A percentile compares a stretch with the other conserved stretches of the same genome.
Conservation (phyloP, 495 filamentous ascomycete species). For the Neurospora sp. region DNA sequence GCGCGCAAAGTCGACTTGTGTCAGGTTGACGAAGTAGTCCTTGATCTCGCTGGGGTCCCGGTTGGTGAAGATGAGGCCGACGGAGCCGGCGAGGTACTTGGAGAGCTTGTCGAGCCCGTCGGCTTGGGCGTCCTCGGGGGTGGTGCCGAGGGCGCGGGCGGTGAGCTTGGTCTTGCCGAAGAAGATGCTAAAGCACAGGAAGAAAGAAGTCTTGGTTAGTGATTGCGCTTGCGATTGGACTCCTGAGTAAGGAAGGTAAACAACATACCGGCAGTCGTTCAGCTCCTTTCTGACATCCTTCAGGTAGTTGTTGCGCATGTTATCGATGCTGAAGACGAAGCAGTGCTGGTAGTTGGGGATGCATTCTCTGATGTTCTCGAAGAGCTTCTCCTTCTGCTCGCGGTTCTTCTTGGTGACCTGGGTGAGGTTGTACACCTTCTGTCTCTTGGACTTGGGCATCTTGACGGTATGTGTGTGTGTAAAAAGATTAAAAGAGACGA, state of each 20-base stretch:
- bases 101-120: slow-evolving; percentile 59
- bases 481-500: background rate
- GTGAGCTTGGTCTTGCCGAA: slow-evolving; percentile 99
- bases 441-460: slow-evolving; percentile 96
- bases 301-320: slow-evolving; percentile 97
- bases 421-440: slow-evolving; percentile 76
- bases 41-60: slow-evolving; percentile 52
- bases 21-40: slow-evolving; percentile 56
- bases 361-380: slow-evolving; percentile 76
- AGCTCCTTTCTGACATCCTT: slow-evolving; percentile 84
- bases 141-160: slow-evolving; percentile 76
- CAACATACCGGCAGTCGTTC: slow-evolving; percentile 64
- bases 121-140: slow-evolving; percentile 64
- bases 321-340: slow-evolving; percentile 88
- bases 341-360: slow-evolving; percentile 78
- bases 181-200: slow-evolving; percentile 49
- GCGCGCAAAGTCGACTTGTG: slow-evolving; percentile 74
- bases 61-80: slow-evolving; percentile 85
- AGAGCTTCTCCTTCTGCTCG: slow-evolving; percentile 80
- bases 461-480: slow-evolving; percentile 20
- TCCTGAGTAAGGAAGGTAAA: background rate
- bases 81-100: slow-evolving; percentile 64
- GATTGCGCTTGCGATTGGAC: too few species aligned
- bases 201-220: too few species aligned
- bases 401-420: slow-evolving; percentile 83